Percentiles rank a stretch among this genome's conserved stretches.
Conservation (phyloP, 306 rosid species). For the Rosa lucieae region DNA sequence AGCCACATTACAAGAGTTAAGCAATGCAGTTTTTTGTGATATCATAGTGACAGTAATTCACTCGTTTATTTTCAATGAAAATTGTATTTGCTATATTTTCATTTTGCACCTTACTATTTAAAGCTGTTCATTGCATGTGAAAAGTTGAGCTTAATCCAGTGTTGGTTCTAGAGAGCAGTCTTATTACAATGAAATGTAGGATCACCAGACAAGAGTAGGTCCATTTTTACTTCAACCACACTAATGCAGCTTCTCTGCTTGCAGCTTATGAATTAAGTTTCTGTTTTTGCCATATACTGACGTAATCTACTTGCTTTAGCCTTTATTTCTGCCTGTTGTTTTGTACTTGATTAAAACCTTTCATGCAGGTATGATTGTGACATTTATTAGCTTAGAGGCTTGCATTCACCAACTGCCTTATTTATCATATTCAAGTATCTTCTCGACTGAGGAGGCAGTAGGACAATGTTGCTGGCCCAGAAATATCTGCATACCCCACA, state of each 20-base stretch:
- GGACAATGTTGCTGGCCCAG: conserved; percentile 23
- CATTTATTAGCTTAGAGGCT: conserved; percentile 2
- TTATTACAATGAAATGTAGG: background rate
- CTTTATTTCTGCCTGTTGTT: conserved; percentile 15
- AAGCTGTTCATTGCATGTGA: background rate
- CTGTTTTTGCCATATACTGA: conserved; percentile 12
- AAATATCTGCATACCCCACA: conserved; percentile 28
- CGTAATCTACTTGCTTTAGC: conserved; percentile 1
- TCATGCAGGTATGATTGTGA: conserved; percentile 15
- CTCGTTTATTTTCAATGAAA: background rate
- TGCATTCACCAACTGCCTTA: conserved; percentile 24
- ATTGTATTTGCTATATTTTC: background rate
- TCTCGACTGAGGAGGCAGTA: conserved; percentile 16
- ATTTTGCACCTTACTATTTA: background rate
- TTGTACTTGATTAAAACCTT: background rate
- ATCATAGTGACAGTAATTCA: background rate
- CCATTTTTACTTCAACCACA: background rate
- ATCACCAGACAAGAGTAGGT: conserved; percentile 14
- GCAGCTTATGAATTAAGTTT: conserved; percentile 14
- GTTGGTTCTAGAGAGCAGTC: conserved; percentile 4
- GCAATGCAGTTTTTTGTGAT: background rate
- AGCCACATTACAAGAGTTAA: background rate
- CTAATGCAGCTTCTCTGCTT: conserved; percentile 11
- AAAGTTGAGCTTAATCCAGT: background rate
- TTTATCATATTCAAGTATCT: conserved; percentile 12